These are phyloP conservation scores for Macrophomina pseudophaseolina DNA, from an alignment of 2,329 filamentous ascomycete genomes.

Conservation along the genomic window DNA sequence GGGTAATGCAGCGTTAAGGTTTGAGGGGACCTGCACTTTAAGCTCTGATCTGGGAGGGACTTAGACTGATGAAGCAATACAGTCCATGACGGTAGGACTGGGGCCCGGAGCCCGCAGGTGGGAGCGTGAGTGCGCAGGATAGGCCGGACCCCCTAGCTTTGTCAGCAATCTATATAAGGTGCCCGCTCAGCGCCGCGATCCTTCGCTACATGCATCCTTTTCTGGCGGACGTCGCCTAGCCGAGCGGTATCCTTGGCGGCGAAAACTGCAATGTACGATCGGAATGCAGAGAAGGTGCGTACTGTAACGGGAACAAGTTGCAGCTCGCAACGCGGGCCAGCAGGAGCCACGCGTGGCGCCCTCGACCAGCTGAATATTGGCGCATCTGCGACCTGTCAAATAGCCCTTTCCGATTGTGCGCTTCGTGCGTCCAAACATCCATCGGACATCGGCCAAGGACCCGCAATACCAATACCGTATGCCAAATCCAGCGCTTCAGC, in stretches of 20 bases:
- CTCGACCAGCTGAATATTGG: slow-evolving; percentile 2
- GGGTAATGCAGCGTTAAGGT: background rate
- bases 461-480: background rate
- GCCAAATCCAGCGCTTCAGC: slow-evolving; percentile 5
- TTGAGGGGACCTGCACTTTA: background rate
- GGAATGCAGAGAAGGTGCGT: background rate
- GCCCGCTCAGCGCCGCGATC: slow-evolving; percentile 12
- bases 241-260: slow-evolving; percentile 4
- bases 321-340: background rate
- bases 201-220: slow-evolving; percentile 7
- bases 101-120: too few species aligned
- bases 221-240: slow-evolving; percentile 10
- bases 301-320: background rate
- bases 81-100: background rate
- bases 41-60: background rate
- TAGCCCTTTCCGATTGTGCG: background rate
- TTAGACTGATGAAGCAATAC: background rate
- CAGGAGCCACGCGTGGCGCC: background rate
- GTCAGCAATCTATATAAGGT: slow-evolving; percentile 15
- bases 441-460: slow-evolving; percentile 6
- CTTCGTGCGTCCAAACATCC: background rate
- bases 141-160: background rate
- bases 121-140: too few species aligned
- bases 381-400: slow-evolving; percentile 7
- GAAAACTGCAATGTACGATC: background rate